phyloP scores from a whole-genome alignment of 75 land plant species.

The Pinus tabuliformis region DNA sequence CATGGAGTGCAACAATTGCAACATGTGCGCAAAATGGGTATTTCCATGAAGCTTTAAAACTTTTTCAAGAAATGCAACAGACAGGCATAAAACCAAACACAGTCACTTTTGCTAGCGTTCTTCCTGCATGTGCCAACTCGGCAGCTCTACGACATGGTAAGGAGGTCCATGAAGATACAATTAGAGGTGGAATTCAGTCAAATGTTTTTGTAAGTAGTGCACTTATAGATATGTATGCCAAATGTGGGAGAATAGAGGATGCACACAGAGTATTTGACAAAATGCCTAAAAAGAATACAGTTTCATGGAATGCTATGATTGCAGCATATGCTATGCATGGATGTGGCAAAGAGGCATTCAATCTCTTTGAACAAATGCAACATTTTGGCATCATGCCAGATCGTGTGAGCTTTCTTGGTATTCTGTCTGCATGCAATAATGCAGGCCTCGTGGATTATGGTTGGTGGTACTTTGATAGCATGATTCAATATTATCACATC shows the following conservation, averaged over 20 bases:
- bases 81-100: slow-evolving; percentile 10
- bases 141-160: slow-evolving; percentile 9
- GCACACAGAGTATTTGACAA: slow-evolving; percentile 11
- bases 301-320: slow-evolving; percentile 23
- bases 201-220: slow-evolving; percentile 1
- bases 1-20: neutral
- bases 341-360: slow-evolving; percentile 9
- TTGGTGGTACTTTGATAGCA: neutral
- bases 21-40: too few species aligned
- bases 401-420: slow-evolving; percentile 17
- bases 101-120: slow-evolving; percentile 4
- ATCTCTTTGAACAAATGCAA: slow-evolving; percentile 20
- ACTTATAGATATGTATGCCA: slow-evolving; percentile 18
- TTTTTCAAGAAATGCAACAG: too few species aligned
- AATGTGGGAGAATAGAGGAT: slow-evolving; percentile 6
- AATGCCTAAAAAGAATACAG: slow-evolving; percentile 4
- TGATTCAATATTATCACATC: slow-evolving; percentile 2
- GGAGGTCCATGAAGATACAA: slow-evolving; percentile 6
- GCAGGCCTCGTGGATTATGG: slow-evolving; percentile 11
- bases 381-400: slow-evolving; percentile 21
- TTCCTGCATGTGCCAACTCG: slow-evolving; percentile 9
- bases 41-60: too few species aligned
- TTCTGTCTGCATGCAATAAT: slow-evolving; percentile 26
- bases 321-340: slow-evolving; percentile 30
- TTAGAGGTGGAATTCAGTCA: neutral